Conservation (phyloP, 169 alveolate genomes). For the Cryptosporidium meleagridis region DNA sequence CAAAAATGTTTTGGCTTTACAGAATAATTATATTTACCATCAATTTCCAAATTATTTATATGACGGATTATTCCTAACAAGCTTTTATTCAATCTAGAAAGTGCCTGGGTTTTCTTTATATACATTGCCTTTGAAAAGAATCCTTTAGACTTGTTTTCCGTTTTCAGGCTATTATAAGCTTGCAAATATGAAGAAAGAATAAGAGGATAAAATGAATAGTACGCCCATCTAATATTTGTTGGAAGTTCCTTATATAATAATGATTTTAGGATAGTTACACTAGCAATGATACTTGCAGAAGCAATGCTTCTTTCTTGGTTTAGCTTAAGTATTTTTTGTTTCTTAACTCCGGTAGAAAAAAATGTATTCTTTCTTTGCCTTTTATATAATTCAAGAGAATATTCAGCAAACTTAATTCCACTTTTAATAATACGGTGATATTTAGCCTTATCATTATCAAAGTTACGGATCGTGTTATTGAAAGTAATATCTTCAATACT, state of each 20-base stretch:
- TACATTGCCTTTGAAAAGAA: slow-evolving; percentile 16
- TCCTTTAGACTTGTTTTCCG: slow-evolving; percentile 8
- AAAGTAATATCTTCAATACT: slow-evolving; percentile 58
- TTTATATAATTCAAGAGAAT: slow-evolving; percentile 14
- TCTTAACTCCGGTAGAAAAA: not conserved
- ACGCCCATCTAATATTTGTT: slow-evolving; percentile 44
- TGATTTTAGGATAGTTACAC: slow-evolving; percentile 43
- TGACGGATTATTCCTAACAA: slow-evolving; percentile 14
- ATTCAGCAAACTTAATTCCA: slow-evolving; percentile 70
- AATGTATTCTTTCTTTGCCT: slow-evolving; percentile 6
- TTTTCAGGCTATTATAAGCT: not conserved
- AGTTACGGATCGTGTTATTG: slow-evolving; percentile 6
- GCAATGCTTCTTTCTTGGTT: slow-evolving; percentile 52
- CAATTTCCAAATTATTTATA: slow-evolving; percentile 12
- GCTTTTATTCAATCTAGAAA: slow-evolving; percentile 27
- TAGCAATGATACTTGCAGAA: slow-evolving; percentile 53
- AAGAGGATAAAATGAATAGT: slow-evolving; percentile 31
- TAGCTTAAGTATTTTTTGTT: not conserved
- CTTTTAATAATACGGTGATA: slow-evolving; percentile 64
- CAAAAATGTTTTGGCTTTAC: slow-evolving; percentile 16
- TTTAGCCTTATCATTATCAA: slow-evolving; percentile 11
- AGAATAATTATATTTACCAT: slow-evolving; percentile 13
- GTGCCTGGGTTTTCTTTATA: slow-evolving; percentile 26
- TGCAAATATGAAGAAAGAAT: slow-evolving; percentile 34
- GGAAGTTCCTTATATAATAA: slow-evolving; percentile 52